Evolutionary conservation across 805 yeast genomes (phyloP).

Genomic region (Cyberlindnera suaveolens): DNA sequence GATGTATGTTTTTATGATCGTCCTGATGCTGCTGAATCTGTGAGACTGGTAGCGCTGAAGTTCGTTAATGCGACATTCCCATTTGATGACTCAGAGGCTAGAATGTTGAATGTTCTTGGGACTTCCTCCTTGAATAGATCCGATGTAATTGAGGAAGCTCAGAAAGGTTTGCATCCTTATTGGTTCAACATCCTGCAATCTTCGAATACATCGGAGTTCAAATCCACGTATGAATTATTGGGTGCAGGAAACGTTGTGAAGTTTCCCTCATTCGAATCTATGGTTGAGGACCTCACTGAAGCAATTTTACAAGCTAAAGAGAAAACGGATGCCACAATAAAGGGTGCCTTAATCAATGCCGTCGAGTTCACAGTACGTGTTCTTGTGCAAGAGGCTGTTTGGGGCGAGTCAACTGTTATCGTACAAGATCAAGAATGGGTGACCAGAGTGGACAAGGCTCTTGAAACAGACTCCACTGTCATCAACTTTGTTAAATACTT

Average conservation of each 20-base stretch:
- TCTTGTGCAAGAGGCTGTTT: constrained; percentile 58
- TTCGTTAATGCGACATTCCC: constrained; percentile 58
- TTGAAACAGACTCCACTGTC: constrained; percentile 55
- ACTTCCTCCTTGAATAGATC: constrained; percentile 49
- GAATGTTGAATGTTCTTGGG: constrained; percentile 64
- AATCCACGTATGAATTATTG: constrained; percentile 37
- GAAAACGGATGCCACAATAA: constrained; percentile 24
- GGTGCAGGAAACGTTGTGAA: constrained; percentile 31
- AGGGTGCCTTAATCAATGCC: constrained; percentile 33
- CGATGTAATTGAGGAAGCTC: constrained; percentile 76
- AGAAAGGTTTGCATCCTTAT: constrained; percentile 75
- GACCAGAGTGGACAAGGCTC: constrained; percentile 58
- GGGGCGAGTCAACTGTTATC: constrained; percentile 46
- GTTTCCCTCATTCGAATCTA: constrained; percentile 51
- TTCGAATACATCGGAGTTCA: constrained; percentile 36
- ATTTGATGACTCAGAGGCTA: constrained; percentile 60
- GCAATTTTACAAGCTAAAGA: constrained; percentile 23
- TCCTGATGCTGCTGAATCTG: constrained; percentile 36
- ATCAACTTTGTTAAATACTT: constrained; percentile 23
- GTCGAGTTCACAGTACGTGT: constrained; percentile 50
- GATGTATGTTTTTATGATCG: constrained; percentile 27
- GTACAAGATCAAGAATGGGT: constrained; percentile 72
- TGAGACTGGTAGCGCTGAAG: constrained; percentile 60
- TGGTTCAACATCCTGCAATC: constrained; percentile 58
- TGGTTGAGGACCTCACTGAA: constrained; percentile 27